Conservation (phyloP, 1,284 basidiomycete species). For the Ustilago nuda region DNA sequence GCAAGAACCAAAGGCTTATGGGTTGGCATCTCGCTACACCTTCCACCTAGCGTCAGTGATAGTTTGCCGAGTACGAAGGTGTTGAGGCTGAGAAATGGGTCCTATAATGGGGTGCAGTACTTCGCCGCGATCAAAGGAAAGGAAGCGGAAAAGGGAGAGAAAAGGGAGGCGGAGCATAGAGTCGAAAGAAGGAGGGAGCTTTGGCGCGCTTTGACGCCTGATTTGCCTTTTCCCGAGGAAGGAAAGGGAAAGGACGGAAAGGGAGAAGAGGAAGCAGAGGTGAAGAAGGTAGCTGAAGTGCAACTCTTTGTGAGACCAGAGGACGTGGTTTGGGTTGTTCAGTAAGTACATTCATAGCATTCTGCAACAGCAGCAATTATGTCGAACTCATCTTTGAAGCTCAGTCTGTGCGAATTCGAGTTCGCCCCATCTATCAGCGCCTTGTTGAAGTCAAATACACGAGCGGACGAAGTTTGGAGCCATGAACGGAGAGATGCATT, state of each 20-base stretch:
- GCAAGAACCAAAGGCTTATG: slow-evolving; percentile 29
- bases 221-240: slow-evolving; percentile 8
- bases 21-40: slow-evolving; percentile 53
- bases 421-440: no score
- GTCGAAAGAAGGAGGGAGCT: slow-evolving; percentile 5
- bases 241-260: neutral
- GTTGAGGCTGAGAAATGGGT: slow-evolving; percentile 74
- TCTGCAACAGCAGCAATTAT: no score
- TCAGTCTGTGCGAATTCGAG: no score
- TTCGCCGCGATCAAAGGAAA: slow-evolving; percentile 73
- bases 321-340: slow-evolving; percentile 58
- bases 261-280: neutral
- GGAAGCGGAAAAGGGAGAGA: neutral
- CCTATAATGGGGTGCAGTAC: slow-evolving; percentile 81
- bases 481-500: neutral
- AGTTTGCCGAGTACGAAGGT: neutral
- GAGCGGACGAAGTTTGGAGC: neutral
- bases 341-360: neutral
- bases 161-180: slow-evolving; percentile 3
- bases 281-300: neutral
- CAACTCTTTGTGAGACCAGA: slow-evolving; percentile 46
- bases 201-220: slow-evolving; percentile 8
- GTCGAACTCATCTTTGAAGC: no score
- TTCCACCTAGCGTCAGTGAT: slow-evolving; percentile 18
- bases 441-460: no score